Evolutionary conservation across 345 rosid genomes (phyloP), one percentile per base, ranked within the genome.

Genomic region (Eucalyptus camaldulensis): DNA sequence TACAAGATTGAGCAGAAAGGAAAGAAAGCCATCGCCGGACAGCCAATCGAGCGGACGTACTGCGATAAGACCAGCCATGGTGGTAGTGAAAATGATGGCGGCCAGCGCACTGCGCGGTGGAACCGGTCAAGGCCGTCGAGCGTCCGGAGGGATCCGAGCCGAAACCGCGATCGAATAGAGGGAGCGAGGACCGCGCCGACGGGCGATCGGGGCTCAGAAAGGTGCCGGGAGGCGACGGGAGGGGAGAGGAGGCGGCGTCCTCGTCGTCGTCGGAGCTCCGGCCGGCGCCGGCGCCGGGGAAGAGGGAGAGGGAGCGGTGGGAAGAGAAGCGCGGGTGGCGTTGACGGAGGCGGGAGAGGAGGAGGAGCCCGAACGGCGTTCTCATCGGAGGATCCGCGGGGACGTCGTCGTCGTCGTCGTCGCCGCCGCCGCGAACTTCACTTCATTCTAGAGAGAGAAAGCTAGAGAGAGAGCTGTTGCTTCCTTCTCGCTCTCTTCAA

Each of bases 331-430:
- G 27, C 88, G 89, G 13, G 87, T 87, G 91, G 67, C 94, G 92
- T 24, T 88, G 93, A 88, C 91, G 92, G 8, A 95, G 91, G 85
- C 96, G 96, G 90, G 94, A 92, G 88, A 96, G 86, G 47, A 94
- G 85, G 54, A 94, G 85, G 45, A 94, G 92, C 60, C 89, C 50
- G 60, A 76, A 87, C 53, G 87, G 62, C 33, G 91, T 87, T 89
- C 91, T 89, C 91, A 89, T 89, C 45, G 85, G 69, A 76, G 37
- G n/a, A 33, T 62, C 62, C 43, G 67, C 85, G 4, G 85, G 2
- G 24, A 44, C 83, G 43, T 76, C 67, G 31, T 12, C 65, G 65
- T 58, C 49, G 49, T 45, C 47, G 47, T 47, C 58, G 58, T 8
- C 69, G 31, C 1, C 31, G 25, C 45, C 45, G 11, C 83, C 15